Conservation (phyloP, 2,329 filamentous ascomycete species). For the Aspergillus unguis region DNA sequence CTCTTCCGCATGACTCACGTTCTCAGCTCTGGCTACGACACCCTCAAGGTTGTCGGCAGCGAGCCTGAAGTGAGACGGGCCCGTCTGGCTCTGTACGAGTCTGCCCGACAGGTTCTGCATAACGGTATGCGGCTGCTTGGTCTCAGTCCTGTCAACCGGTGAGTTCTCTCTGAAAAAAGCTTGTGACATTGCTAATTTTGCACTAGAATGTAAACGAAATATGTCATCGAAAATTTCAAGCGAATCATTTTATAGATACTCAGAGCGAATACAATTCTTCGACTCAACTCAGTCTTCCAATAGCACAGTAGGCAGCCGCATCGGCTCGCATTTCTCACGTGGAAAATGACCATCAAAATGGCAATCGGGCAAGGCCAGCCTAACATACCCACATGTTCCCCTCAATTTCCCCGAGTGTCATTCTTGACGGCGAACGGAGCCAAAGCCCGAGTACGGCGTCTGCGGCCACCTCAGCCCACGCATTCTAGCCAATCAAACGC, state of each 20-base stretch:
- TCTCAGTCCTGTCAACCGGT: constrained; percentile 62
- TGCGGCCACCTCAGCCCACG: not conserved
- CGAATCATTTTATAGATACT: constrained; percentile 2
- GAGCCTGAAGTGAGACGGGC: constrained; percentile 58
- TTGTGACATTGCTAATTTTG: constrained; percentile 9
- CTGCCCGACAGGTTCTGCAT: constrained; percentile 60
- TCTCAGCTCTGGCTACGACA: constrained; percentile 60
- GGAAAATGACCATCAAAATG: not conserved
- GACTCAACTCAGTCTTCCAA: not conserved
- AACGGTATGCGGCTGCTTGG: constrained; percentile 66
- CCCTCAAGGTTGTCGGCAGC: constrained; percentile 59
- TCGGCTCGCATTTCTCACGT: not conserved
- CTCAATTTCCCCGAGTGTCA: not conserved
- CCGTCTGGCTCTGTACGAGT: constrained; percentile 60
- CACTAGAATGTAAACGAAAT: constrained; percentile 27
- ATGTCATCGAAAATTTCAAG: constrained; percentile 3
- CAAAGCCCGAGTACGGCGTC: constrained; percentile 9
- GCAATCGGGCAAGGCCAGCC: not conserved
- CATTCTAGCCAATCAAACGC: not conserved
- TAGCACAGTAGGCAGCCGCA: not conserved
- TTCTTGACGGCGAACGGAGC: constrained; percentile 1
- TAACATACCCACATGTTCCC: not conserved
- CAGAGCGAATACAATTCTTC: constrained; percentile 7
- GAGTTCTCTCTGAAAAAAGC: constrained; percentile 13
- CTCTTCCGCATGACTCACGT: constrained; percentile 65